These are phyloP conservation scores for Trichoderma sp. DNA, from an alignment of 2,329 filamentous ascomycete genomes.

Conservation along the genomic window DNA sequence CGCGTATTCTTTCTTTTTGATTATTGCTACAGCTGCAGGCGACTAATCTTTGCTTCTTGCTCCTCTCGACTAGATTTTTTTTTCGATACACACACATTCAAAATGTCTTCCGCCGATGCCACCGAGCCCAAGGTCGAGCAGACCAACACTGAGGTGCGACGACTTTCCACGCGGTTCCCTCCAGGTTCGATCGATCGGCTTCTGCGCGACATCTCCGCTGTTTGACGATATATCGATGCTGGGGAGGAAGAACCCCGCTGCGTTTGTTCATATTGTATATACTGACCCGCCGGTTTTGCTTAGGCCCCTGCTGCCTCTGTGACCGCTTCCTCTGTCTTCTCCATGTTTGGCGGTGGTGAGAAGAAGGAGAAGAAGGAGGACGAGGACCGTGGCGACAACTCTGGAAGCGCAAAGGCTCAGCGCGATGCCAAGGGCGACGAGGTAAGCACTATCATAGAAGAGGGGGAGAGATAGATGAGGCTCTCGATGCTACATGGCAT, in stretches of 20 bases:
- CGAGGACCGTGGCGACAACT: conserved; percentile 82
- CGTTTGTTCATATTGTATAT: background rate
- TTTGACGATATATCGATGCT: background rate
- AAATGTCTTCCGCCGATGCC: conserved; percentile 55
- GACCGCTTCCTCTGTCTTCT: conserved; percentile 76
- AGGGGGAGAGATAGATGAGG: background rate
- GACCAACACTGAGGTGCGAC: conserved; percentile 37
- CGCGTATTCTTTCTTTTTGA: background rate
- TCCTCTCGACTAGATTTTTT: background rate
- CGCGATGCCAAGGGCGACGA: conserved; percentile 61
- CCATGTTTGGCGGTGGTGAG: conserved; percentile 97
- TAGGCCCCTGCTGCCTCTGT: conserved; percentile 42
- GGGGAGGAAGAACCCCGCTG: background rate
- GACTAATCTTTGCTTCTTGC: conserved; percentile 7
- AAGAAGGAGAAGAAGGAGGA: conserved; percentile 95
- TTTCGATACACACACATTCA: conserved; percentile 33
- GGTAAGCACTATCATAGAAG: conserved; percentile 45
- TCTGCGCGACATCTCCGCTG: background rate
- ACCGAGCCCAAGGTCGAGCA: conserved; percentile 60
- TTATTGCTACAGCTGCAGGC: background rate
- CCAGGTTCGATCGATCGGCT: background rate
- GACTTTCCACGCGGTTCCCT: background rate
- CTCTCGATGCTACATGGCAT: background rate
- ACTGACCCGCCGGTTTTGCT: conserved; percentile 4
- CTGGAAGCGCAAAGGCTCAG: conserved; percentile 84